Conservation (phyloP, 2,329 filamentous ascomycete genomes). For the Talaromyces sp. region DNA sequence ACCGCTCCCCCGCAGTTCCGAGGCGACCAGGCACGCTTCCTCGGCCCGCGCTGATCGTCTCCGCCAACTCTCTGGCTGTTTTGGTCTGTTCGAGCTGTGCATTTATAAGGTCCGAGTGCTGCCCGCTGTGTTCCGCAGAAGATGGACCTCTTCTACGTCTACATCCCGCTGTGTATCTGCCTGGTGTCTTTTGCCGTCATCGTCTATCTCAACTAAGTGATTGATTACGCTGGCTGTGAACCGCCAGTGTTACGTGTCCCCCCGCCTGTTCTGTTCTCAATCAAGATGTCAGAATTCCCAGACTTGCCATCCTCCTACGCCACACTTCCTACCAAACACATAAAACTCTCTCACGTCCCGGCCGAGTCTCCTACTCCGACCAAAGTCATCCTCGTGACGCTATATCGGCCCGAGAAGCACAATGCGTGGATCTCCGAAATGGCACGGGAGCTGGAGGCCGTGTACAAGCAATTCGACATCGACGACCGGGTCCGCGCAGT, state of each 20-base stretch:
- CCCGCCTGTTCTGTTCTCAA: neutral
- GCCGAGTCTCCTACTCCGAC: conserved; percentile 48
- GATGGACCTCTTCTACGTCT: conserved; percentile 28
- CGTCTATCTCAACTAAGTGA: conserved; percentile 25
- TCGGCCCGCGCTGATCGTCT: neutral
- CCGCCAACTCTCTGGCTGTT: neutral
- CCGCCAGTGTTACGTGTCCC: neutral
- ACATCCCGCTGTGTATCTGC: conserved; percentile 32
- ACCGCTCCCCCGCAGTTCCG: neutral
- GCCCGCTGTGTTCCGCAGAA: conserved; percentile 4
- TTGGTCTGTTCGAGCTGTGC: neutral
- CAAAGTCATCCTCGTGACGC: conserved; percentile 56
- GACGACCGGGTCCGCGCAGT: conserved; percentile 53
- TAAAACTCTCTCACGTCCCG: conserved; percentile 23
- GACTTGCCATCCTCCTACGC: conserved; percentile 7
- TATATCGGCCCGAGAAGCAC: conserved; percentile 56
- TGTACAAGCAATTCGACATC: conserved; percentile 46
- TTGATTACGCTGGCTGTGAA: neutral
- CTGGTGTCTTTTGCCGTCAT: conserved; percentile 33
- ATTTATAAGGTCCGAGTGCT: neutral
- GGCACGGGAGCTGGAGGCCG: conserved; percentile 55
- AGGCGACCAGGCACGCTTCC: neutral
- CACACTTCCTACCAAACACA: conserved; percentile 7
- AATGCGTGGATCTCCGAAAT: conserved; percentile 59
- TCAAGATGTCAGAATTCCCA: neutral